Evolutionary conservation across 306 rosid species (phyloP).

Genomic region (Dryas octopetala): DNA sequence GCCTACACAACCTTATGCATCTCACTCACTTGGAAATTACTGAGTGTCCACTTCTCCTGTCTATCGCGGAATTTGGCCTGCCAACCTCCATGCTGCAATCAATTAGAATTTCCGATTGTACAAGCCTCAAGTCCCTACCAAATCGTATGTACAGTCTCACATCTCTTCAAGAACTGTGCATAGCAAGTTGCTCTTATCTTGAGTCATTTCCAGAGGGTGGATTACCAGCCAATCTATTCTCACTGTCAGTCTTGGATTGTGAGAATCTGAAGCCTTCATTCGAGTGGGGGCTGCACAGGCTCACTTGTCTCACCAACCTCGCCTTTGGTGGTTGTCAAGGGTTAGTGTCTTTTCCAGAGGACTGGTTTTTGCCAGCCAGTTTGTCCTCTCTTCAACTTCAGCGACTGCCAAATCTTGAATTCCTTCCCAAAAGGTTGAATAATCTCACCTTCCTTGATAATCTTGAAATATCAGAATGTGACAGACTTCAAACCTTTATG

Average conservation of each 20-base stretch:
- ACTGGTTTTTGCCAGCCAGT: slow-evolving; percentile 34
- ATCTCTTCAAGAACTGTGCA: slow-evolving; percentile 28
- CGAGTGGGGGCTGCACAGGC: slow-evolving; percentile 37
- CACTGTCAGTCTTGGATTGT: slow-evolving; percentile 26
- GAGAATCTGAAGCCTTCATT: slow-evolving; percentile 32
- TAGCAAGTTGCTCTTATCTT: slow-evolving; percentile 26
- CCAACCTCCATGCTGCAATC: slow-evolving; percentile 18
- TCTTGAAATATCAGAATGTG: slow-evolving; percentile 33
- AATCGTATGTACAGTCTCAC: slow-evolving; percentile 27
- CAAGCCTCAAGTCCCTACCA: slow-evolving; percentile 28
- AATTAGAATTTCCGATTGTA: slow-evolving; percentile 21
- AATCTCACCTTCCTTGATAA: slow-evolving; percentile 25
- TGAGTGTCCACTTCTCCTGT: slow-evolving; percentile 30
- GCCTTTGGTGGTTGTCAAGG: slow-evolving; percentile 34
- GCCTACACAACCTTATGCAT: slow-evolving; percentile 23
- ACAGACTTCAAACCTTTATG: slow-evolving; percentile 10
- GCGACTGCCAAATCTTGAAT: slow-evolving; percentile 29
- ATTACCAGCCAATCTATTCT: slow-evolving; percentile 28
- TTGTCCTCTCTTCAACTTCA: slow-evolving; percentile 34
- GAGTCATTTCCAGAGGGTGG: slow-evolving; percentile 30
- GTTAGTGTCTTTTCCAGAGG: slow-evolving; percentile 29
- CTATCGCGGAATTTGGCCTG: slow-evolving; percentile 27
- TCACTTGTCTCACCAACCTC: slow-evolving; percentile 24
- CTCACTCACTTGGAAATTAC: slow-evolving; percentile 28
- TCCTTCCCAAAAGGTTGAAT: slow-evolving; percentile 29